phyloP scores from a whole-genome alignment of 2,329 filamentous ascomycete genomes.

The Penicillium sp. region DNA sequence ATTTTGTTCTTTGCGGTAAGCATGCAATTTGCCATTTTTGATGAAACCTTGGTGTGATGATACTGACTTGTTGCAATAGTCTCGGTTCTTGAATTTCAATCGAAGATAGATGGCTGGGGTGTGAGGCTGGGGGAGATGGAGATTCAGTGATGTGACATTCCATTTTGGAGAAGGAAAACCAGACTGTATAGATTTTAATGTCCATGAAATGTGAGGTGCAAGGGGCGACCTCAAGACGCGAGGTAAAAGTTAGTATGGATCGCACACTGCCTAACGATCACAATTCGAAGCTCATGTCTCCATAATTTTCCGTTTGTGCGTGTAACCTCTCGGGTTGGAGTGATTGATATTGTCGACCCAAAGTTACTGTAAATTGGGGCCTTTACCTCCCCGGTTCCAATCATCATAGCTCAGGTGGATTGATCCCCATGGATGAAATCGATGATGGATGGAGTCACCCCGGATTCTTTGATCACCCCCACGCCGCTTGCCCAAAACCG shows the following conservation, averaged over 20 bases:
- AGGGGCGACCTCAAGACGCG: not conserved
- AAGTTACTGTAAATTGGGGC: not conserved
- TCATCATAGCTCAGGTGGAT: not conserved
- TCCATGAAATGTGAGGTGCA: not conserved
- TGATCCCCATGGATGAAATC: constrained; percentile 1
- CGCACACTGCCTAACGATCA: too few relatives aligned
- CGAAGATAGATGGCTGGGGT: constrained; percentile 34
- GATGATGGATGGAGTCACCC: not conserved
- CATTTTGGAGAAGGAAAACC: not conserved
- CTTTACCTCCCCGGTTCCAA: too few relatives aligned
- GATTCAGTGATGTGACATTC: not conserved
- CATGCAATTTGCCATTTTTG: constrained; percentile 11
- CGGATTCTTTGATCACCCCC: constrained; percentile 14
- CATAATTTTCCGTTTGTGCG: not conserved
- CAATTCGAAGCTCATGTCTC: not conserved
- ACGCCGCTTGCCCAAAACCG: constrained; percentile 12
- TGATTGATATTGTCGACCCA: not conserved
- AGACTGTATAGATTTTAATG: not conserved
- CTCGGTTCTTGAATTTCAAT: constrained; percentile 51
- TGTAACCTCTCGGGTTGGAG: not conserved
- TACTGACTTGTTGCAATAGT: constrained; percentile 31
- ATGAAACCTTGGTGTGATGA: not conserved
- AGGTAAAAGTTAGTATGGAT: not conserved
- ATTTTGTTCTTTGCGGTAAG: constrained; percentile 61
- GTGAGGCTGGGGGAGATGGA: not conserved